Percentiles rank a stretch among this genome's conserved stretches.
Conservation (phyloP, 2,329 filamentous ascomycete genomes). For the Fusarium buharicum region DNA sequence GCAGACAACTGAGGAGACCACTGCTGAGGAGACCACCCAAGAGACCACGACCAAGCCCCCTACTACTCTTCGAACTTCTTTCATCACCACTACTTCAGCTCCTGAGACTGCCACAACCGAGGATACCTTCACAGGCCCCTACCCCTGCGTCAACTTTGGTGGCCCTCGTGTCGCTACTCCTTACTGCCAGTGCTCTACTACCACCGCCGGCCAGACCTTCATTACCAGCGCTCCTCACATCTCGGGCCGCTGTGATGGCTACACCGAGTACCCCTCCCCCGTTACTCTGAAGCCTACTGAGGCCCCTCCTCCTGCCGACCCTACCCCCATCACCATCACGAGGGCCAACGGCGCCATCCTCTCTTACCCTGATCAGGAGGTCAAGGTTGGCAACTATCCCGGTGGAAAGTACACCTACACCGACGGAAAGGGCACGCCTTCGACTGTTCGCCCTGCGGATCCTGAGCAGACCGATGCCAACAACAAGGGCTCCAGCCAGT, state of each 20-base stretch:
- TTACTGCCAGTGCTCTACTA: slow-evolving; percentile 31
- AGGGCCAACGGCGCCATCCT: slow-evolving; percentile 8
- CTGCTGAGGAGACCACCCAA: background rate
- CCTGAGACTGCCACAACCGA: slow-evolving; percentile 6
- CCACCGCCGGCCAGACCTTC: slow-evolving; percentile 20
- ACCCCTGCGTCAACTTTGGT: slow-evolving; percentile 23
- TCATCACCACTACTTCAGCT: slow-evolving; percentile 12
- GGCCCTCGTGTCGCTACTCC: slow-evolving; percentile 25
- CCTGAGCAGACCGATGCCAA: slow-evolving; percentile 15
- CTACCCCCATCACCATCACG: slow-evolving; percentile 11
- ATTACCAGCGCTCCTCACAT: slow-evolving; percentile 23
- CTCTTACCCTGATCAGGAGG: slow-evolving; percentile 11
- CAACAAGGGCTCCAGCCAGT: slow-evolving; percentile 32
- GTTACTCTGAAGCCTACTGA: slow-evolving; percentile 7
- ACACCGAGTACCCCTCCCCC: slow-evolving; percentile 27
- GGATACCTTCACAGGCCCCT: slow-evolving; percentile 10
- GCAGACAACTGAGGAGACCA: background rate
- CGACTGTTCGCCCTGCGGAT: background rate
- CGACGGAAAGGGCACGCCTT: background rate
- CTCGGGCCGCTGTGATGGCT: slow-evolving; percentile 12
- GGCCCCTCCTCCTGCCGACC: background rate
- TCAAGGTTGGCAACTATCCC: background rate
- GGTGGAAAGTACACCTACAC: slow-evolving; percentile 15
- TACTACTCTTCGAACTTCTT: slow-evolving; percentile 21
- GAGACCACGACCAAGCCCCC: slow-evolving; percentile 9